Evolutionary conservation across 805 yeast species (phyloP).

Genomic region (Lipomyces anomalus): DNA sequence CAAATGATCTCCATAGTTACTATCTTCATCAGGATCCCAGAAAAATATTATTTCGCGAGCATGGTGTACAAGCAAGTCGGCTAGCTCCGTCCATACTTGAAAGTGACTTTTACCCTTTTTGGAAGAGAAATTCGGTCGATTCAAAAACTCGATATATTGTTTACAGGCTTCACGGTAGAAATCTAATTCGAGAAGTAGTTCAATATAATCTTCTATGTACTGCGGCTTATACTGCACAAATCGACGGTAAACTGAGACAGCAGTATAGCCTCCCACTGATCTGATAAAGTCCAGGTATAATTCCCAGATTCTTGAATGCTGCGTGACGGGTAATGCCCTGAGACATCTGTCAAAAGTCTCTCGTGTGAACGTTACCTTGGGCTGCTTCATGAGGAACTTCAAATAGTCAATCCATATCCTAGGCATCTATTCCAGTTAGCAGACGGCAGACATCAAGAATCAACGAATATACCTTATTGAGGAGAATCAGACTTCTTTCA

Average conservation of each 20-base stretch:
- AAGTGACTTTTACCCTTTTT: slow-evolving; percentile 41
- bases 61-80: slow-evolving; percentile 38
- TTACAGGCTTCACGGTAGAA: slow-evolving; percentile 29
- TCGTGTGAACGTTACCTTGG: slow-evolving; percentile 39
- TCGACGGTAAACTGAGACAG: slow-evolving; percentile 34
- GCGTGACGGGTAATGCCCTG: slow-evolving; percentile 43
- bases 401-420: slow-evolving; percentile 50
- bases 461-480: slow-evolving; percentile 31
- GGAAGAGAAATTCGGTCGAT: slow-evolving; percentile 35
- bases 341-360: slow-evolving; percentile 47
- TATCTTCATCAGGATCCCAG: background rate
- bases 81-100: slow-evolving; percentile 44
- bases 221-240: slow-evolving; percentile 30
- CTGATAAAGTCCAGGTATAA: slow-evolving; percentile 47
- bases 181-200: slow-evolving; percentile 24
- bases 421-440: slow-evolving; percentile 34
- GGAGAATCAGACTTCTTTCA: slow-evolving; percentile 41
- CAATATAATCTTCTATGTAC: slow-evolving; percentile 29
- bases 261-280: slow-evolving; percentile 40
- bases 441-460: background rate
- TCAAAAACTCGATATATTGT: slow-evolving; percentile 36
- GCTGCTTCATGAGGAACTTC: slow-evolving; percentile 37
- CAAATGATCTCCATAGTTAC: background rate
- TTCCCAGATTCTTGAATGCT: slow-evolving; percentile 53
- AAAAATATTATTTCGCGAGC: slow-evolving; percentile 14